Percentiles rank a stretch among this genome's conserved stretches.
phyloP scores from a whole-genome alignment of 495 filamentous ascomycete species.

The Penicillium macrosclerotiorum region DNA sequence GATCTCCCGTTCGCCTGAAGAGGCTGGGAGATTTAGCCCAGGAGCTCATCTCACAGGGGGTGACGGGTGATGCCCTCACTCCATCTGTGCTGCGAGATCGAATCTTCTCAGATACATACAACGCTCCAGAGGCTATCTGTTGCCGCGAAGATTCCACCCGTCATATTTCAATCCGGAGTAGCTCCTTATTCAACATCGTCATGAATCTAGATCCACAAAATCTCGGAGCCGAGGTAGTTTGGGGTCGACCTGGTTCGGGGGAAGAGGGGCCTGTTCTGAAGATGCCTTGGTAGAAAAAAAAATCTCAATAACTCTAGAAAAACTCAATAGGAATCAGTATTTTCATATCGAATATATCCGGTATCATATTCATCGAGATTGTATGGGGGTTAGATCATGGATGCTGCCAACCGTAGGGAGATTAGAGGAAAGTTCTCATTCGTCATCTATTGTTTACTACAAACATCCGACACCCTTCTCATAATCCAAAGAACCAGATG shows the following conservation, averaged over 20 bases:
- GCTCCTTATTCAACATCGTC: conserved; percentile 38
- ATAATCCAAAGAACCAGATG: too few relatives aligned
- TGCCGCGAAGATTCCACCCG: conserved; percentile 22
- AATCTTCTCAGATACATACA: conserved; percentile 36
- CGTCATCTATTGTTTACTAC: too few relatives aligned
- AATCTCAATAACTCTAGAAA: background rate
- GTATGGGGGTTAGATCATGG: too few relatives aligned
- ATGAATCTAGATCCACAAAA: conserved; percentile 32
- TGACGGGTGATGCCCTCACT: conserved; percentile 20
- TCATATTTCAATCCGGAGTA: conserved; percentile 15
- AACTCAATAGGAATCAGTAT: too few relatives aligned
- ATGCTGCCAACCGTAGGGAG: too few relatives aligned
- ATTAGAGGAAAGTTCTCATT: too few relatives aligned
- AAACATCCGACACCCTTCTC: too few relatives aligned
- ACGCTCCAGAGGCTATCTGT: conserved; percentile 35
- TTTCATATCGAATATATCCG: too few relatives aligned
- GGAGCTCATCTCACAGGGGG: conserved; percentile 23
- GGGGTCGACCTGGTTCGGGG: conserved; percentile 29
- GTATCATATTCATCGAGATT: too few relatives aligned
- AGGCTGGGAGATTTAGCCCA: conserved; percentile 41
- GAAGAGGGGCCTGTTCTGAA: conserved; percentile 26
- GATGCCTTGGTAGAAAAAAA: conserved; percentile 25
- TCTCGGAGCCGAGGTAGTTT: conserved; percentile 31
- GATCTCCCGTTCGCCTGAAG: conserved; percentile 49
- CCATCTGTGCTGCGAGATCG: conserved; percentile 23